phyloP scores from a whole-genome alignment of 2,329 filamentous ascomycete genomes.

The Colletotrichum viniferum region DNA sequence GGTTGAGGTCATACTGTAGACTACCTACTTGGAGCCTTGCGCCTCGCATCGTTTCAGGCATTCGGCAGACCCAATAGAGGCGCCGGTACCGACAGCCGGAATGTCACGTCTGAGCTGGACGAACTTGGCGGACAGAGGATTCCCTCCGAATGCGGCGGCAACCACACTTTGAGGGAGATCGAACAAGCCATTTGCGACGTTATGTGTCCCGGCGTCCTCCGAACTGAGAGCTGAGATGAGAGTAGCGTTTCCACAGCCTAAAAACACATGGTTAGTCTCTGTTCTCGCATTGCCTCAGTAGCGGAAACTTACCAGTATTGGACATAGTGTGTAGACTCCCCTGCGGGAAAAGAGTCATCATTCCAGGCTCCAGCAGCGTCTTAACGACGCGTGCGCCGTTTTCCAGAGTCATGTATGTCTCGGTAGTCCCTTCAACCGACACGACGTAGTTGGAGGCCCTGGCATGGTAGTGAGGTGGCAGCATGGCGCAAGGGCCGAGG shows the following conservation, averaged over 20 bases:
- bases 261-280: background rate
- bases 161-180: slow-evolving; percentile 44
- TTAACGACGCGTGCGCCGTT: slow-evolving; percentile 50
- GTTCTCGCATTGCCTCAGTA: no score
- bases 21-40: background rate
- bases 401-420: slow-evolving; percentile 56
- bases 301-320: slow-evolving; percentile 44
- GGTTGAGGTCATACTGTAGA: background rate
- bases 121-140: slow-evolving; percentile 26
- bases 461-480: slow-evolving; percentile 54
- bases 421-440: slow-evolving; percentile 49
- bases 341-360: slow-evolving; percentile 54
- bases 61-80: slow-evolving; percentile 17
- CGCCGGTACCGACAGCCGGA: slow-evolving; percentile 23
- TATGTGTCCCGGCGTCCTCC: slow-evolving; percentile 54
- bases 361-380: slow-evolving; percentile 43
- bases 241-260: slow-evolving; percentile 51
- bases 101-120: slow-evolving; percentile 13
- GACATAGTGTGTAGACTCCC: slow-evolving; percentile 54
- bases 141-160: slow-evolving; percentile 43
- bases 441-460: slow-evolving; percentile 54
- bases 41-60: slow-evolving; percentile 18
- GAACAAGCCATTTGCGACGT: slow-evolving; percentile 49
- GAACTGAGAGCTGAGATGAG: slow-evolving; percentile 53
- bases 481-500: slow-evolving; percentile 55